phyloP scores from a whole-genome alignment of 108 stramenopile genomes.

The Nitzschia sp. region DNA sequence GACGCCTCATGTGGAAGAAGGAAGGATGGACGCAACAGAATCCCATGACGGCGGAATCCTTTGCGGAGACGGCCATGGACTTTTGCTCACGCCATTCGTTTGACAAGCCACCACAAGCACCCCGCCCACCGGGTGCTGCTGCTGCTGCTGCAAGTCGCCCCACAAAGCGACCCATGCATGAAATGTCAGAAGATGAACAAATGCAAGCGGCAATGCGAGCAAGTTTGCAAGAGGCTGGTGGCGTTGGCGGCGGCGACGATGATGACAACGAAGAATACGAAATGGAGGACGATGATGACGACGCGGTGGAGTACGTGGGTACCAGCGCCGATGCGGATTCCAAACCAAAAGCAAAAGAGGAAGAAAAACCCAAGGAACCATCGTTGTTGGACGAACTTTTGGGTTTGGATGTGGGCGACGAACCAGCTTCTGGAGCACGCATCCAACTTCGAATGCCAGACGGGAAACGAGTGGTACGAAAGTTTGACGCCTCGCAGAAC shows the following conservation, averaged over 20 bases:
- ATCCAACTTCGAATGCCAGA: conserved; percentile 86
- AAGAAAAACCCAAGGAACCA: conserved; percentile 7
- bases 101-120: conserved; percentile 70
- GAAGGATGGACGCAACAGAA: conserved; percentile 91
- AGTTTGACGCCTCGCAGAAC: conserved; percentile 51
- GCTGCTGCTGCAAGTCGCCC: conserved; percentile 16
- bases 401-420: conserved; percentile 51
- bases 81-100: conserved; percentile 90
- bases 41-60: conserved; percentile 73
- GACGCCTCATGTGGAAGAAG: conserved; percentile 79
- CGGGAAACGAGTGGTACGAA: conserved; percentile 75
- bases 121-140: conserved; percentile 37
- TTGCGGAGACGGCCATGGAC: conserved; percentile 86
- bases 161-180: conserved; percentile 35
- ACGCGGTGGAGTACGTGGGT: conserved; percentile 16
- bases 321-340: conserved; percentile 24
- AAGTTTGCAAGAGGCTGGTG: conserved; percentile 54
- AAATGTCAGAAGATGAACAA: conserved; percentile 84
- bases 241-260: conserved; percentile 28
- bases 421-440: conserved; percentile 64
- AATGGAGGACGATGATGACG: conserved; percentile 38
- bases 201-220: conserved; percentile 85
- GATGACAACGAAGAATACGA: conserved; percentile 35
- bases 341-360: conserved; percentile 40
- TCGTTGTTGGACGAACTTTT: conserved; percentile 53